A percentile compares a stretch with the other conserved stretches of the same genome.
phyloP scores from a whole-genome alignment of 2,329 filamentous ascomycete species.

The Trichoderma gracile region DNA sequence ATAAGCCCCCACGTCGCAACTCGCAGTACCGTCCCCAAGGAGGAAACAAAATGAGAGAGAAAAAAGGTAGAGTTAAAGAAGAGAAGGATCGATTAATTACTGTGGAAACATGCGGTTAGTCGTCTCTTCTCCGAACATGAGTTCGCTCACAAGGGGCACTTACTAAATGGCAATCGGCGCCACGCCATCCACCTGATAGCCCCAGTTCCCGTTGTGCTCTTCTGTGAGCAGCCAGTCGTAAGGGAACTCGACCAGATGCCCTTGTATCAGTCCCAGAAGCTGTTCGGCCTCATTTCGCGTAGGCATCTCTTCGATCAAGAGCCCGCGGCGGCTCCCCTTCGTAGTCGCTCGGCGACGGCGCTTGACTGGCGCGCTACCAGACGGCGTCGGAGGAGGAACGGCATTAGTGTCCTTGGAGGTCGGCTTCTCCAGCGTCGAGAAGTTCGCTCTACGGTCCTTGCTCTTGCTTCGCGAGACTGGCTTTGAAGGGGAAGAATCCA shows the following conservation, averaged over 20 bases:
- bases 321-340: slow-evolving; percentile 64
- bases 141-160: slow-evolving; percentile 40
- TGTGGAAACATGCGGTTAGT: slow-evolving; percentile 35
- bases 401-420: slow-evolving; percentile 40
- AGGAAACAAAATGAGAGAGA: neutral
- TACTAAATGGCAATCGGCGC: slow-evolving; percentile 97
- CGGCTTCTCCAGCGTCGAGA: slow-evolving; percentile 55
- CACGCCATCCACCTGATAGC: slow-evolving; percentile 94
- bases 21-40: neutral
- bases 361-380: slow-evolving; percentile 53
- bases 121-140: neutral
- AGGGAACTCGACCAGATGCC: slow-evolving; percentile 86
- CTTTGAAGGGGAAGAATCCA: slow-evolving; percentile 43
- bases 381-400: slow-evolving; percentile 33
- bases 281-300: slow-evolving; percentile 76
- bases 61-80: neutral
- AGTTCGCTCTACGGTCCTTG: slow-evolving; percentile 56
- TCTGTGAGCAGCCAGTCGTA: slow-evolving; percentile 95
- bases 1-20: neutral
- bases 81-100: slow-evolving; percentile 36
- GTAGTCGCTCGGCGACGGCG: slow-evolving; percentile 69
- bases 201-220: slow-evolving; percentile 91
- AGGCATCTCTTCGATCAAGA: slow-evolving; percentile 74
- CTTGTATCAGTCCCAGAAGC: slow-evolving; percentile 78
- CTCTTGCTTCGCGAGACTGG: slow-evolving; percentile 43